phyloP scores from a whole-genome alignment of 2,329 filamentous ascomycete species.

The Stemphylium vesicarium region DNA sequence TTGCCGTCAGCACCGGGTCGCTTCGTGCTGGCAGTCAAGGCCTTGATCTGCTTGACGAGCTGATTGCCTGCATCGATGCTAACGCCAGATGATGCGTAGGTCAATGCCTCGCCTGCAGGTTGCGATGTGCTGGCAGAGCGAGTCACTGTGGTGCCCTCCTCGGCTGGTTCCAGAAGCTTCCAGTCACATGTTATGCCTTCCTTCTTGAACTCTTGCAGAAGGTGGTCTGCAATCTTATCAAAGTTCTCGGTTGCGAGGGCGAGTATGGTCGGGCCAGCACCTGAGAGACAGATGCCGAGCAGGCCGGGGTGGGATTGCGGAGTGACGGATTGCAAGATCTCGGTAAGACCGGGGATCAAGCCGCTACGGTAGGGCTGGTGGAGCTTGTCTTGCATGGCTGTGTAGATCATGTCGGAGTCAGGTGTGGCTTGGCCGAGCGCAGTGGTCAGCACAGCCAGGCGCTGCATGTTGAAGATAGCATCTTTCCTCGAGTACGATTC shows the following conservation, averaged over 20 bases:
- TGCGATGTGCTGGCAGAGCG: conserved; percentile 25
- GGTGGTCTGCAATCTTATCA: conserved; percentile 79
- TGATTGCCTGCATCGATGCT: conserved; percentile 94
- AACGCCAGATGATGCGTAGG: conserved; percentile 91
- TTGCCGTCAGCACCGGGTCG: conserved; percentile 88
- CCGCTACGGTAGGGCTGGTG: conserved; percentile 95
- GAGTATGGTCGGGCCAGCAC: conserved; percentile 92
- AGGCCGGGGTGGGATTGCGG: conserved; percentile 86
- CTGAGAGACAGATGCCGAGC: conserved; percentile 91
- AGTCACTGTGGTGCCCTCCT: conserved; percentile 64
- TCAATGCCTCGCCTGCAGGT: conserved; percentile 59
- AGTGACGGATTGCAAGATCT: conserved; percentile 90
- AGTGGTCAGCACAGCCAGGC: conserved; percentile 87
- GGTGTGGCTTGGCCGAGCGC: conserved; percentile 89
- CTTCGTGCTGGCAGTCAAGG: conserved; percentile 82
- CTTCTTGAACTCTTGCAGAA: conserved; percentile 74
- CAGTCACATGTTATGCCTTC: conserved; percentile 81
- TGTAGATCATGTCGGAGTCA: conserved; percentile 91
- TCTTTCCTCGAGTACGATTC: conserved; percentile 79
- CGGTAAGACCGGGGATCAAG: conserved; percentile 87
- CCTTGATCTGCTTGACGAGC: conserved; percentile 90
- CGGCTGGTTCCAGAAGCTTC: conserved; percentile 86
- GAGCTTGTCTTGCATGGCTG: conserved; percentile 98
- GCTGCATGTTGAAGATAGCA: conserved; percentile 94
- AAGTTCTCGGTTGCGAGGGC: conserved; percentile 92